These are phyloP conservation scores for Penicillium steckii DNA, from an alignment of 495 filamentous ascomycete species.

Conservation along the genomic window DNA sequence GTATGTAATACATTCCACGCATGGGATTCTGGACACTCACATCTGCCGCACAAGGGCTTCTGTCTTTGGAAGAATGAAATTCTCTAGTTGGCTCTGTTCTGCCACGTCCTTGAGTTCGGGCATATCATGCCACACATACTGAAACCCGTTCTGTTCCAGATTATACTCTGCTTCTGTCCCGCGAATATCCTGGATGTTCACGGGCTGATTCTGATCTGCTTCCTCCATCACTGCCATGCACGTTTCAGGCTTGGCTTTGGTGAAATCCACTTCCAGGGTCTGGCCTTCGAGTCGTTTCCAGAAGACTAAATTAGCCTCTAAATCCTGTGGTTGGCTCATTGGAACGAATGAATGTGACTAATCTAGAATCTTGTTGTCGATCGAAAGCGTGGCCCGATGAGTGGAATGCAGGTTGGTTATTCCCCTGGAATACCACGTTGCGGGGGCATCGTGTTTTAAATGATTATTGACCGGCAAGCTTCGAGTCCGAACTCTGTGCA, in stretches of 20 bases:
- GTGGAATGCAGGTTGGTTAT: neutral
- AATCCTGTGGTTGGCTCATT: neutral
- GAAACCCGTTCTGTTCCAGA: conserved; percentile 11
- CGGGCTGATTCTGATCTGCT: neutral
- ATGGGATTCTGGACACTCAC: conserved; percentile 8
- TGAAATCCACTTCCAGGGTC: neutral
- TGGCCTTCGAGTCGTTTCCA: neutral
- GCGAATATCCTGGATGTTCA: conserved; percentile 10
- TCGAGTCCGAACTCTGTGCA: neutral
- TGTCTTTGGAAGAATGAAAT: conserved; percentile 12
- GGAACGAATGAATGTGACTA: neutral
- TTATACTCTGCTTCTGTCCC: conserved; percentile 7
- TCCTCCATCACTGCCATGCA: neutral
- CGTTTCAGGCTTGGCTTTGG: conserved; percentile 2
- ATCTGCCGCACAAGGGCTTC: conserved; percentile 11
- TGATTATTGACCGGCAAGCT: neutral
- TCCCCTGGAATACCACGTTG: neutral
- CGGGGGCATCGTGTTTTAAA: neutral
- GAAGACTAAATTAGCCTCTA: conserved; percentile 7
- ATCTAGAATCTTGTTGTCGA: neutral
- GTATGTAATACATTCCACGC: too few species aligned
- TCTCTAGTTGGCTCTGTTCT: neutral
- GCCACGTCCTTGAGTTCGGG: conserved; percentile 6
- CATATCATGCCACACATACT: conserved; percentile 11
- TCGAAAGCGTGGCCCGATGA: neutral